Evolutionary conservation across 306 rosid genomes (phyloP).

Genomic region (Gleditsia sinensis): DNA sequence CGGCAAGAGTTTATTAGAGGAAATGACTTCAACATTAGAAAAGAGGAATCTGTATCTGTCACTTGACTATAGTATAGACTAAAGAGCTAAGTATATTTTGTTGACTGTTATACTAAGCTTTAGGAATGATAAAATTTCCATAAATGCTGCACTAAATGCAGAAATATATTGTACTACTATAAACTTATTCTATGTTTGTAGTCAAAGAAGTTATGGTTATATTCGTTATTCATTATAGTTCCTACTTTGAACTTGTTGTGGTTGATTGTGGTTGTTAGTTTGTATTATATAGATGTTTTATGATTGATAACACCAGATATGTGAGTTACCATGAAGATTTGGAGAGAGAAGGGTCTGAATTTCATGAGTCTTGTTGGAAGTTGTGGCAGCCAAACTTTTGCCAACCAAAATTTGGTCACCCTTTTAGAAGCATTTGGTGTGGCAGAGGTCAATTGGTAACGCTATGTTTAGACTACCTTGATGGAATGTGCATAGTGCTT

Average conservation of each 20-base stretch:
- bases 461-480: not conserved
- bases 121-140: constrained; percentile 9
- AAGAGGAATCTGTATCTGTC: not conserved
- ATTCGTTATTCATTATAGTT: no score
- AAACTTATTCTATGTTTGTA: no score
- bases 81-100: not conserved
- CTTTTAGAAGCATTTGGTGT: not conserved
- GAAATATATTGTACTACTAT: not conserved
- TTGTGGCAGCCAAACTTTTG: not conserved
- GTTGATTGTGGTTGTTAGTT: not conserved
- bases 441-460: not conserved
- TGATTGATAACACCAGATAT: not conserved
- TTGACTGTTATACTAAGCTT: not conserved
- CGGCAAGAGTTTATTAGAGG: not conserved
- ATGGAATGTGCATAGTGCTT: not conserved
- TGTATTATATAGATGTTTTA: not conserved
- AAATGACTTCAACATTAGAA: constrained; percentile 1
- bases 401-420: not conserved
- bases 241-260: not conserved
- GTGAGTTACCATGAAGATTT: not conserved
- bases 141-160: not conserved
- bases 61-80: not conserved
- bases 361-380: not conserved
- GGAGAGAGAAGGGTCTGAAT: not conserved
- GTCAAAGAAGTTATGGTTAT: no score